Evolutionary conservation across 1,139 yeast species (phyloP).

Genomic region (Suhomyces kunorum): DNA sequence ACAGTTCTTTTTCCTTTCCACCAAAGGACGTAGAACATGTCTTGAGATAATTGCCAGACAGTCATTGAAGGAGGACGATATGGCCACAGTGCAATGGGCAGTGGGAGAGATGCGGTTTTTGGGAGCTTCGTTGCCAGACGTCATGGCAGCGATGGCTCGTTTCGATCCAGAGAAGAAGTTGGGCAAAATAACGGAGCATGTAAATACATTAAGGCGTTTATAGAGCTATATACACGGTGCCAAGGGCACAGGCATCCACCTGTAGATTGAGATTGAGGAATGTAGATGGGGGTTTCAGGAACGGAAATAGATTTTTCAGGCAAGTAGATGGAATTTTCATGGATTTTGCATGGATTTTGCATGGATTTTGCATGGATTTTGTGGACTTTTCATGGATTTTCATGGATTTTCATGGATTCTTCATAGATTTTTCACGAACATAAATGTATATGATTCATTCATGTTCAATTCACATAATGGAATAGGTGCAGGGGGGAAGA

Average conservation of each 20-base stretch:
- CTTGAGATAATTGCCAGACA: slow-evolving; percentile 23
- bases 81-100: slow-evolving; percentile 31
- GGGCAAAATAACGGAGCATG: slow-evolving; percentile 5
- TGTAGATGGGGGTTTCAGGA: too few species aligned
- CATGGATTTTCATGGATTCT: too few species aligned
- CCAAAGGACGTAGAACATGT: slow-evolving; percentile 17
- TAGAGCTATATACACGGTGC: slow-evolving; percentile 12
- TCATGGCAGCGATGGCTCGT: slow-evolving; percentile 10
- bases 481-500: background rate
- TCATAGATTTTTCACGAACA: too few species aligned
- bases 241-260: background rate
- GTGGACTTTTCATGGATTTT: too few species aligned
- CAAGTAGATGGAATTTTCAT: too few species aligned
- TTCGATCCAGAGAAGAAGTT: slow-evolving; percentile 1
- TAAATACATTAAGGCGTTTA: slow-evolving; percentile 11
- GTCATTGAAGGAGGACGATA: slow-evolving; percentile 29
- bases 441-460: too few species aligned
- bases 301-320: too few species aligned
- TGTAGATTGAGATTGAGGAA: too few species aligned
- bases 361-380: too few species aligned
- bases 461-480: too few species aligned
- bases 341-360: too few species aligned
- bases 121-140: slow-evolving; percentile 33
- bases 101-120: slow-evolving; percentile 33
- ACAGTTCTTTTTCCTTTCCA: slow-evolving; percentile 15